Percentiles rank a stretch among this genome's conserved stretches.
Evolutionary conservation across 495 filamentous ascomycete genomes (phyloP).

Genomic region (Paragyromitra xinjiangensis): DNA sequence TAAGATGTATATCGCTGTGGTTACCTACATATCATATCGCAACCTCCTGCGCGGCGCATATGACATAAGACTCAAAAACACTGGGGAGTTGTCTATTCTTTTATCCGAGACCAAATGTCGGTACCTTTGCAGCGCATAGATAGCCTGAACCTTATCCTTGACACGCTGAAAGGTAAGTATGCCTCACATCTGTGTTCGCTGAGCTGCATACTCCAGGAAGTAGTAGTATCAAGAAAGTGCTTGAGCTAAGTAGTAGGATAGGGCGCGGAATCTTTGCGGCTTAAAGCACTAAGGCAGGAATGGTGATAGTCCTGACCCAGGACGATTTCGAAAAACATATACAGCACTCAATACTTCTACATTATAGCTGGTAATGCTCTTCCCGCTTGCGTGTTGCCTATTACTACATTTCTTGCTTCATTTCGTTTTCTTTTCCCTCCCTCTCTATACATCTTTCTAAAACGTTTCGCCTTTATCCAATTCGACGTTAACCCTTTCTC

Average conservation of each 20-base stretch:
- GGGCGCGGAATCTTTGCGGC: constrained; percentile 66
- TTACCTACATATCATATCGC: constrained; percentile 12
- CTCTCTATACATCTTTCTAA: neutral
- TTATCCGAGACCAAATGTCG: constrained; percentile 52
- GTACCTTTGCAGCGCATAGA: constrained; percentile 55
- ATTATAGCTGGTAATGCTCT: constrained; percentile 67
- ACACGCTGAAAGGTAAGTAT: constrained; percentile 60
- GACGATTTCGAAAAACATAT: constrained; percentile 63
- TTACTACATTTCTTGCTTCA: neutral
- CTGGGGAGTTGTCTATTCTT: neutral
- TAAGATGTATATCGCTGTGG: constrained; percentile 19
- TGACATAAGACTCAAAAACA: neutral
- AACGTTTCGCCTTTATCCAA: neutral
- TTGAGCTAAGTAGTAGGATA: constrained; percentile 48
- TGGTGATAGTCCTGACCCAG: constrained; percentile 63
- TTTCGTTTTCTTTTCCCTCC: neutral
- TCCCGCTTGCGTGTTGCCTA: neutral
- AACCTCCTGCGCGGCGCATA: constrained; percentile 18
- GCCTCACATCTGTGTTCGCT: neutral
- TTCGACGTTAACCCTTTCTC: neutral
- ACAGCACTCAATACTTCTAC: constrained; percentile 63
- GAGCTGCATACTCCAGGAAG: constrained; percentile 19
- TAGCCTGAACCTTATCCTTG: constrained; percentile 56
- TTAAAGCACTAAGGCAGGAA: constrained; percentile 61
- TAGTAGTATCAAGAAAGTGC: neutral